Conservation (phyloP, 2,329 filamentous ascomycete species). For the Sarocladium oryzae region DNA sequence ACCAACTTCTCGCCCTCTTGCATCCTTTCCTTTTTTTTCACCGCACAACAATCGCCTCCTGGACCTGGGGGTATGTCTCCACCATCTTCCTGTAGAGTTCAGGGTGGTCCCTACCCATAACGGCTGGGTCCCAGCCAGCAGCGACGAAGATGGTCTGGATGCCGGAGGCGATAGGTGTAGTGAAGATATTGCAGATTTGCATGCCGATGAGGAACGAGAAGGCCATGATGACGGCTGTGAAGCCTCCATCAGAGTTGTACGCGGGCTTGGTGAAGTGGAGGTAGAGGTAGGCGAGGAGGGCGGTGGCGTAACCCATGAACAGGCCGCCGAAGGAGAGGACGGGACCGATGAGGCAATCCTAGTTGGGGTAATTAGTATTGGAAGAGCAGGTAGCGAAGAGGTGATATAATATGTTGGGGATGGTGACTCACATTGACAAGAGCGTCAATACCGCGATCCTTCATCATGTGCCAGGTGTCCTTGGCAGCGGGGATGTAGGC, state of each 20-base stretch:
- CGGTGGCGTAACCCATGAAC: conserved; percentile 78
- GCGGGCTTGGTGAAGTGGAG: conserved; percentile 71
- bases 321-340: conserved; percentile 71
- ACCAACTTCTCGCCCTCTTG: too few relatives aligned
- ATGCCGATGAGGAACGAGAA: conserved; percentile 86
- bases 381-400: neutral
- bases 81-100: conserved; percentile 78
- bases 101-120: conserved; percentile 72
- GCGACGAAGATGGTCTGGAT: conserved; percentile 90
- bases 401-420: neutral
- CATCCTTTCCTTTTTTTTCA: too few relatives aligned
- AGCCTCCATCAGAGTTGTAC: conserved; percentile 64
- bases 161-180: conserved; percentile 81
- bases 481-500: conserved; percentile 81
- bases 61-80: conserved; percentile 74
- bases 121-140: conserved; percentile 60
- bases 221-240: conserved; percentile 72
- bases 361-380: conserved; percentile 12
- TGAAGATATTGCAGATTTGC: conserved; percentile 85
- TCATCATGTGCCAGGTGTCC: conserved; percentile 87
- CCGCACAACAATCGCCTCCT: conserved; percentile 57
- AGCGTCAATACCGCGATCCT: conserved; percentile 83
- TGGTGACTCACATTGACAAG: conserved; percentile 58
- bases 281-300: conserved; percentile 81
- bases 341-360: conserved; percentile 72